A percentile compares a stretch with the other conserved stretches of the same genome.
Evolutionary conservation across 208 protist species (phyloP).

Genomic region (Leishmania braziliensis): DNA sequence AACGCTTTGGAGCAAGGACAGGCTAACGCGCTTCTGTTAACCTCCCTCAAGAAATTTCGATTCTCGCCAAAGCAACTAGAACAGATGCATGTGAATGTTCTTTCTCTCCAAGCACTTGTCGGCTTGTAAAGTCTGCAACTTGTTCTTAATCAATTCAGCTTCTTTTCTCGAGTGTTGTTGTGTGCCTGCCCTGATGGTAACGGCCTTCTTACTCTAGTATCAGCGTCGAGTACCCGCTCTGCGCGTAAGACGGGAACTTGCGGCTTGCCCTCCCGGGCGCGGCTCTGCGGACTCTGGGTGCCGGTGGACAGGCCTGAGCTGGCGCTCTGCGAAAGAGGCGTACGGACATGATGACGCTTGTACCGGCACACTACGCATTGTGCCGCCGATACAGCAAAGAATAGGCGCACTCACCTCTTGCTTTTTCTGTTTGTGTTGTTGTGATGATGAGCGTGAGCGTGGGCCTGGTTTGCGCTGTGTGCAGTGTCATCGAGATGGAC

Average conservation of each 20-base stretch:
- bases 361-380: too few relatives aligned
- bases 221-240: background rate
- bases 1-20: background rate
- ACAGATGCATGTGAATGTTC: background rate
- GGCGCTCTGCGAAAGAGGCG: background rate
- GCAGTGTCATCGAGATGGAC: too few relatives aligned
- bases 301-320: background rate
- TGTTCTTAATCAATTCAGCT: background rate
- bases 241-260: background rate
- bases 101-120: background rate
- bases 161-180: background rate
- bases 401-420: background rate
- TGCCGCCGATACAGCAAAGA: background rate
- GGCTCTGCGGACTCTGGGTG: background rate
- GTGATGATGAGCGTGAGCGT: background rate
- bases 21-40: background rate
- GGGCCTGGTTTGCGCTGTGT: too few relatives aligned
- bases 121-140: background rate
- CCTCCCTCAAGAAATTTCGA: constrained; percentile 8
- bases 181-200: background rate
- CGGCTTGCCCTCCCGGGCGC: background rate
- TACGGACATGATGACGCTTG: background rate
- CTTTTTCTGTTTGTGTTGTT: too few relatives aligned
- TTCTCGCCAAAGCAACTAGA: background rate
- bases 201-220: background rate